These are phyloP conservation scores for Lactarius akahatsu DNA, from an alignment of 768 basidiomycete species.

Conservation along the genomic window DNA sequence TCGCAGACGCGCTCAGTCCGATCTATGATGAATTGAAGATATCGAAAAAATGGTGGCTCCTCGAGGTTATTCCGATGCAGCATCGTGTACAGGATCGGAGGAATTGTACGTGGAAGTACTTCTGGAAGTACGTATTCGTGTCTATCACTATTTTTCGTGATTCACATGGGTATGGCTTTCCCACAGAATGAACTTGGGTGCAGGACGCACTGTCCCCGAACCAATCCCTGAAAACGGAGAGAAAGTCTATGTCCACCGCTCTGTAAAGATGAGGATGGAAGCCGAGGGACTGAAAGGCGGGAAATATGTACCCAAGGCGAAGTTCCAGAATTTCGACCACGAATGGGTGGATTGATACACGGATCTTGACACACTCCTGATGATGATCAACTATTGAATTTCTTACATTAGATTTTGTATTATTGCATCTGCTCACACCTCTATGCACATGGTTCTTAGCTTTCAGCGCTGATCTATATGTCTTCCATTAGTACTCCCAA, in stretches of 20 bases:
- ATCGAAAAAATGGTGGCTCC: constrained; percentile 58
- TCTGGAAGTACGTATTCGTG: constrained; percentile 9
- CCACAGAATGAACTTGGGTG: constrained; percentile 12
- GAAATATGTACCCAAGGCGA: constrained; percentile 36
- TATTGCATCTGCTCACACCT: background rate
- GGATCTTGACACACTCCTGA: background rate
- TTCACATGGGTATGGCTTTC: background rate
- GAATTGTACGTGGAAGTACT: background rate
- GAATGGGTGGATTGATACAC: constrained; percentile 32
- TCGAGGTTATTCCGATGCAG: constrained; percentile 47
- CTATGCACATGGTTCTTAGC: background rate
- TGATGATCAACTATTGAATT: background rate
- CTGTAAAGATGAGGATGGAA: constrained; percentile 18
- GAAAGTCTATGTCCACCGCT: constrained; percentile 13
- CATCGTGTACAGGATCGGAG: constrained; percentile 2
- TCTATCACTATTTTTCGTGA: background rate
- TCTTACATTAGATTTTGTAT: background rate
- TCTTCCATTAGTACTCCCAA: background rate
- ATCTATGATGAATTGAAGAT: constrained; percentile 59
- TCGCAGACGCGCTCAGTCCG: constrained; percentile 52
- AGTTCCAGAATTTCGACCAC: constrained; percentile 27
- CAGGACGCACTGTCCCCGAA: constrained; percentile 5
- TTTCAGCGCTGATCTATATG: background rate
- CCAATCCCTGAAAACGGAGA: background rate
- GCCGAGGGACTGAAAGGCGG: constrained; percentile 31